phyloP scores from a whole-genome alignment of 176 grass and related monocot genomes.

The Guadua angustifolia region DNA sequence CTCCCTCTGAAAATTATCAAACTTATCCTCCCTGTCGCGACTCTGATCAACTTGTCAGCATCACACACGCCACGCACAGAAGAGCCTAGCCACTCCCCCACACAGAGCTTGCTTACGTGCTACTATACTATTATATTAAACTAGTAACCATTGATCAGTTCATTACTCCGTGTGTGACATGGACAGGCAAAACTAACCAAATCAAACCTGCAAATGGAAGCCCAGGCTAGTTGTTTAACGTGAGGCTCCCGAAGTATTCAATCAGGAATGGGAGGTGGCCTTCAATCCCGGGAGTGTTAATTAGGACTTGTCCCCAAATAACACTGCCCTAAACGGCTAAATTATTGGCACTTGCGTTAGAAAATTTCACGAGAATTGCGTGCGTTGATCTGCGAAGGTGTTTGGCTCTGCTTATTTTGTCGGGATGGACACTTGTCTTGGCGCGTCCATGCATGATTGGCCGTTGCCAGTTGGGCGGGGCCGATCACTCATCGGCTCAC shows the following conservation, averaged over 20 bases:
- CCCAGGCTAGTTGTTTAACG: not conserved
- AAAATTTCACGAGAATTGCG: not conserved
- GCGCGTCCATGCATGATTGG: not conserved
- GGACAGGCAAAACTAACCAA: not conserved
- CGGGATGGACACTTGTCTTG: not conserved
- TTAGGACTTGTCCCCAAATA: not conserved
- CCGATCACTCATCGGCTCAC: too few relatives aligned
- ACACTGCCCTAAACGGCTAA: not conserved
- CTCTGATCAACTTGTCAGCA: not conserved
- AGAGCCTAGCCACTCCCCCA: constrained; percentile 15
- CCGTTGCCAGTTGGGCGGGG: not conserved
- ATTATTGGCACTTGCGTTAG: not conserved
- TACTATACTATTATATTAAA: not conserved
- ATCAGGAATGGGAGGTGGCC: not conserved
- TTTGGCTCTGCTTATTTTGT: not conserved
- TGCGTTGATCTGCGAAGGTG: not conserved
- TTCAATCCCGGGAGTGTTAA: not conserved
- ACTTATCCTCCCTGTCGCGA: not conserved
- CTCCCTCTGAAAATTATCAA: not conserved
- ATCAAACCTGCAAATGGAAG: not conserved
- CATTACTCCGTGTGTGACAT: constrained; percentile 4
- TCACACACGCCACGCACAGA: not conserved
- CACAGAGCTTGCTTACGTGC: not conserved
- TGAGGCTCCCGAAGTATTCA: not conserved
- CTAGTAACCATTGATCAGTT: not conserved